Base-by-base conservation (phyloP, 2,329 filamentous ascomycete species). In the Dactylonectria estremocensis region DNA sequence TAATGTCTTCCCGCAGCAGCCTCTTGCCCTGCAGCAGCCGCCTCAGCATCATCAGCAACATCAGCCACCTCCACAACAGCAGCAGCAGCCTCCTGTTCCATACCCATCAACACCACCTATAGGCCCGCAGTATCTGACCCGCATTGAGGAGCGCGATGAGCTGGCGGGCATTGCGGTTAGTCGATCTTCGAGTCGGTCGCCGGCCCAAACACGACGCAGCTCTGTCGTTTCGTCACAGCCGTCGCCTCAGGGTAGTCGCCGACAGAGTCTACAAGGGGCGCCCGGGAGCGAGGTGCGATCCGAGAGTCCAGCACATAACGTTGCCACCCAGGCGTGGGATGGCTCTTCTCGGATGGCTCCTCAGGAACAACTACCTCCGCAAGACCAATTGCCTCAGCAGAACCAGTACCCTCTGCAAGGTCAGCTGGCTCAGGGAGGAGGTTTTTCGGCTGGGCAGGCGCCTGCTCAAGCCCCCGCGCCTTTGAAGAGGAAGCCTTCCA, bases 121-220 rank as follows among this genome's bases (percentile, higher is more conserved):
- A 33, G 37, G 33, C 16, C 72, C 71, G 46, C 72, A 70, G 37
- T 52, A 61, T n/a, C 61, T 77, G 0, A 65, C 61, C 3, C 70
- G 74, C 7, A 78, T 77, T 13, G 74, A 76, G 37, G 76, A 78
- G 56, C 68, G 74, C 2, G 73, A 76, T 2, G 75, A 76, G 53
- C 64, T 58, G 11, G n/a, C 66, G 2, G 50, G 64, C 16, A n/a
- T 50, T 24, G 61, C 66, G 3, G 64, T 66, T 10, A 74, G 71
- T 18, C 67, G 69, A 2, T 72, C 74, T 4, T 73, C 74, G 2
- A 74, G 64, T 37, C 54, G 68, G 5, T 66, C 68, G 1, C 59
- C 57, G 1, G 69, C 60, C 9, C 60, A 66, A 5, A 67, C 70
- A 8, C 58, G 70, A 28, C 68, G 68, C 5, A 69, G 59, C 5